These are phyloP conservation scores for Pythium brachiatum DNA, from an alignment of 352 stramenopile genomes.

Conservation along the genomic window DNA sequence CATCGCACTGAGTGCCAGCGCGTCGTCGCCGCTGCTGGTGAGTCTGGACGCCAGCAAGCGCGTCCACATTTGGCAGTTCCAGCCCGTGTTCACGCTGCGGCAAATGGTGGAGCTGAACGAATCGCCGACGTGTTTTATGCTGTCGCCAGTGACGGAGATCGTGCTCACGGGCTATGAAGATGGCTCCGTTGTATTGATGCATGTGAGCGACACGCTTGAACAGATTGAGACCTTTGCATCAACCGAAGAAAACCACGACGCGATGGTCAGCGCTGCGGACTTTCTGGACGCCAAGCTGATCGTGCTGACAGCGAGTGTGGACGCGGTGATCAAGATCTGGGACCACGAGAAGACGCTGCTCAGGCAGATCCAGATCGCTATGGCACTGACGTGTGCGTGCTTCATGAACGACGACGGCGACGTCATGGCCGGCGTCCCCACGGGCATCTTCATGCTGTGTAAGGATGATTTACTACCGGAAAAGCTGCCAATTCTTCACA, in stretches of 20 bases:
- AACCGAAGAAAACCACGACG: constrained; percentile 53
- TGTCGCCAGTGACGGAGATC: constrained; percentile 52
- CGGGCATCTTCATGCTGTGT: constrained; percentile 59
- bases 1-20: constrained; percentile 37
- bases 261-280: constrained; percentile 57
- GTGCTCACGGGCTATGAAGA: constrained; percentile 65
- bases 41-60: constrained; percentile 45
- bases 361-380: constrained; percentile 53
- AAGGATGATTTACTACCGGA: constrained; percentile 56
- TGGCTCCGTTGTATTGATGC: constrained; percentile 47
- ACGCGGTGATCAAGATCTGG: constrained; percentile 73
- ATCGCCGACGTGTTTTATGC: constrained; percentile 44
- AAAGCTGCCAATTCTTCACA: constrained; percentile 28
- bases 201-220: constrained; percentile 34
- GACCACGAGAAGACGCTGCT: constrained; percentile 57
- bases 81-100: constrained; percentile 50
- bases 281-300: constrained; percentile 60
- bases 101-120: constrained; percentile 53
- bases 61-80: constrained; percentile 55
- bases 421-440: constrained; percentile 47
- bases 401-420: constrained; percentile 69
- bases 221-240: constrained; percentile 35
- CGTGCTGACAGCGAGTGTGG: constrained; percentile 61
- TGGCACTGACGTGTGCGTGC: constrained; percentile 57
- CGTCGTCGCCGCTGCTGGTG: constrained; percentile 47